phyloP scores from a whole-genome alignment of 306 rosid genomes.

The Ormosia semicastrata region DNA sequence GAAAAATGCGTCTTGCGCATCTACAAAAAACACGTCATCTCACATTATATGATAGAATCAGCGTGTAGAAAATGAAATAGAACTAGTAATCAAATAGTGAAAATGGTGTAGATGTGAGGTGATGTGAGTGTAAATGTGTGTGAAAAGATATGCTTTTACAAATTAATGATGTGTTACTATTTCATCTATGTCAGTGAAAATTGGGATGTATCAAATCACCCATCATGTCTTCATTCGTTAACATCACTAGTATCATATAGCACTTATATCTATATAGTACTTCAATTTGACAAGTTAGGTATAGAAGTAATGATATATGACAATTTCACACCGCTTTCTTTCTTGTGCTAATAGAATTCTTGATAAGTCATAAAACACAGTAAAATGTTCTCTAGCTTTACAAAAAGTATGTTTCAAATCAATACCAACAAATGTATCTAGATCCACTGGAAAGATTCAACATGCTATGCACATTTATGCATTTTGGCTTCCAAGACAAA shows the following conservation, averaged over 20 bases:
- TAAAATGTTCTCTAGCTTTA: constrained; percentile 2
- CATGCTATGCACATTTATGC: background rate
- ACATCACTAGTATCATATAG: background rate
- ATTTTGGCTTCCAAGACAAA: background rate
- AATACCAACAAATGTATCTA: constrained; percentile 3
- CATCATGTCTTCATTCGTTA: background rate
- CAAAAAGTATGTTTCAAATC: constrained; percentile 26
- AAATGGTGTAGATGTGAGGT: background rate
- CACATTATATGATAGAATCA: too few relatives aligned
- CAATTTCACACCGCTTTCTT: background rate
- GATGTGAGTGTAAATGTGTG: too few relatives aligned
- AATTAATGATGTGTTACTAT: too few relatives aligned
- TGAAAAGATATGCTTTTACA: too few relatives aligned
- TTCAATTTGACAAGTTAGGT: background rate
- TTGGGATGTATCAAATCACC: too few relatives aligned
- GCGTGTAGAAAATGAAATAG: too few relatives aligned
- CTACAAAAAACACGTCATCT: too few relatives aligned
- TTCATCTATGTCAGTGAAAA: too few relatives aligned
- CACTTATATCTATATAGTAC: background rate
- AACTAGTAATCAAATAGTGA: too few relatives aligned
- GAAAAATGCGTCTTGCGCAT: too few relatives aligned
- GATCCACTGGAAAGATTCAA: background rate
- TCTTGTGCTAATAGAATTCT: background rate
- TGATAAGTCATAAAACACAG: background rate
- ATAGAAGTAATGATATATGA: background rate